These are phyloP conservation scores for Meyerozyma elateridarum DNA, from an alignment of 1,139 yeast genomes.

Conservation along the genomic window DNA sequence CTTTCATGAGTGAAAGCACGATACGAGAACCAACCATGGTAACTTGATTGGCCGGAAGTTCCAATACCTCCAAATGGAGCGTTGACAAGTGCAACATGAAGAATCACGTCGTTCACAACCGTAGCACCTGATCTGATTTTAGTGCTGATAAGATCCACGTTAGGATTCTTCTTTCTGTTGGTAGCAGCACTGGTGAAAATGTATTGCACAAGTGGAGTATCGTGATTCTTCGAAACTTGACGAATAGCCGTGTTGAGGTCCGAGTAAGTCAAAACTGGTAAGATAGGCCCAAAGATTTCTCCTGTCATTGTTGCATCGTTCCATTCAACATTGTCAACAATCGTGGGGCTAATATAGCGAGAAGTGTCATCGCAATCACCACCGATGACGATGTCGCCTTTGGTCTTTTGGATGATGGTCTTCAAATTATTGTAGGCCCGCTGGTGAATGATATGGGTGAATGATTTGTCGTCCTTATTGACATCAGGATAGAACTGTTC, in stretches of 20 bases:
- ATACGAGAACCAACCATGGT: constrained; percentile 76
- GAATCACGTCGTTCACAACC: constrained; percentile 63
- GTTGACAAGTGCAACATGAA: constrained; percentile 66
- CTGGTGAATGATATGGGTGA: constrained; percentile 61
- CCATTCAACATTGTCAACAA: constrained; percentile 58
- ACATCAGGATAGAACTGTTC: constrained; percentile 44
- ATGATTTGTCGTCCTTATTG: constrained; percentile 26
- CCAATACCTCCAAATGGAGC: constrained; percentile 96
- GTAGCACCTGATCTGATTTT: constrained; percentile 72
- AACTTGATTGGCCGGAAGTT: constrained; percentile 71
- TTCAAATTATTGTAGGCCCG: constrained; percentile 52
- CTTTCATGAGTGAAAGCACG: constrained; percentile 74
- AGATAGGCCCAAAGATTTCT: constrained; percentile 82
- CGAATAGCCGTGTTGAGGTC: constrained; percentile 46
- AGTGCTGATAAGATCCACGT: constrained; percentile 47
- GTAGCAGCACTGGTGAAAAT: constrained; percentile 52
- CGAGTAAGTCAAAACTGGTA: constrained; percentile 63
- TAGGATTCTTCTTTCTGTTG: constrained; percentile 34
- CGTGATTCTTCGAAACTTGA: constrained; percentile 49
- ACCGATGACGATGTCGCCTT: constrained; percentile 58
- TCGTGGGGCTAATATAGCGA: constrained; percentile 68
- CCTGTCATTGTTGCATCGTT: constrained; percentile 68
- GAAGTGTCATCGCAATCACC: constrained; percentile 44
- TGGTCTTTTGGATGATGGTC: constrained; percentile 43
- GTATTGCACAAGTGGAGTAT: constrained; percentile 86